Evolutionary conservation across 2,329 filamentous ascomycete species (phyloP), one percentile per base, ranked within the genome.

Genomic region (Diplodia scrobiculata): DNA sequence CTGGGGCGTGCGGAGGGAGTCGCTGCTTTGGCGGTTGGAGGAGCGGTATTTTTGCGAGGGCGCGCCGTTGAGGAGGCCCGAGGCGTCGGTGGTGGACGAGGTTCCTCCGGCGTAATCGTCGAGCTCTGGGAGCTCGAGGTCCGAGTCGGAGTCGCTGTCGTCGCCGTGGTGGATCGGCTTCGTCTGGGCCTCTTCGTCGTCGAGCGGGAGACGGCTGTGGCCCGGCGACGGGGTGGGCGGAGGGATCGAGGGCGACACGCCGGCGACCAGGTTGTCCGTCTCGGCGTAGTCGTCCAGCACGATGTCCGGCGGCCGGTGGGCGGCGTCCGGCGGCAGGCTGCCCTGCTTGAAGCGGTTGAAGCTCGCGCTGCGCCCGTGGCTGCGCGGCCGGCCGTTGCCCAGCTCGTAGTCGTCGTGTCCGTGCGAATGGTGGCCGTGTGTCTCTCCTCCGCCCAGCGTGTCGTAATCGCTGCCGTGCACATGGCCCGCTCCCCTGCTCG

Each of bases 401-500:
- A 25, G n/a, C 58, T 62, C 58, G 62, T 62, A 58, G 19, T 41
- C 53, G 13, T 10, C 25, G 10, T 66, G 63, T n/a, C 52, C 52
- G 41, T 52, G 52, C 1, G 34, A 25, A 11, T 69, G 69, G 17
- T 69, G 69, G 17, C 67, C 58, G 17, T 69, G 64, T 19, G 67
- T 36, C 4, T 51, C 38, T 21, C 47, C 67, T 54, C 70, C 71
- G 38, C 71, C 70, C 54, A 78, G 69, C 1, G 79, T 79, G 68
- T 84, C 82, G 68, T 84, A 85, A 67, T 84, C 83, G 36, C 76
- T 81, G 13, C 80, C 78, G 72, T 88, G 86, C 55, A 83, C 81
- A 73, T 88, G 86, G 17, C 81, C 81, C 9, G 85, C 86, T 5
- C 87, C 87, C 73, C 84, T 84, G 63, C 89, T 90, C 0, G 92